Conservation (phyloP, 371 early-diverging fungal species). For the Mortierella sp. region DNA sequence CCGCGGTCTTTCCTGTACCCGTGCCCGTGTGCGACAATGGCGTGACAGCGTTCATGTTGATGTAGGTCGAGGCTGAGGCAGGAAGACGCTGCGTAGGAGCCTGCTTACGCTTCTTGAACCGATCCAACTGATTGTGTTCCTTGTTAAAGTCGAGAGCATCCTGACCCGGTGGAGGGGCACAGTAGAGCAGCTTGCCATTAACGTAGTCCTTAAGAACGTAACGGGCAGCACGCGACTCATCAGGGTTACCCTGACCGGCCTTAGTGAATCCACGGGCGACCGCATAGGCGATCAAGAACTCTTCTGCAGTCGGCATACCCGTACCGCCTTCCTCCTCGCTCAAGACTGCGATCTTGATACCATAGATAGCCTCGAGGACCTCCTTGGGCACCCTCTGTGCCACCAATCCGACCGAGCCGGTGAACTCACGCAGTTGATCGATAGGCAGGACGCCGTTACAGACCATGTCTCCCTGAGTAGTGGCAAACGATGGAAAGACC, state of each 20-base stretch:
- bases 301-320: constrained; percentile 86
- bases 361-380: constrained; percentile 93
- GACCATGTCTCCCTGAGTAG: constrained; percentile 98
- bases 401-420: constrained; percentile 89
- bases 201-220: constrained; percentile 97
- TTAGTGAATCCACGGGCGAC: constrained; percentile 93
- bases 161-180: constrained; percentile 83
- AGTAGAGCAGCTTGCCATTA: constrained; percentile 89
- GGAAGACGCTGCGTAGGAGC: constrained; percentile 66
- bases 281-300: constrained; percentile 83
- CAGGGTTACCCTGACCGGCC: constrained; percentile 95
- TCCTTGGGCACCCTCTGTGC: constrained; percentile 89
- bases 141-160: constrained; percentile 77
- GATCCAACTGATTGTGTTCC: constrained; percentile 74
- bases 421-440: constrained; percentile 97
- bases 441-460: constrained; percentile 99
- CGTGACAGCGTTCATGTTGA: constrained; percentile 57
- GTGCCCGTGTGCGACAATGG: constrained; percentile 58
- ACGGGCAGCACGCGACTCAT: constrained; percentile 96
- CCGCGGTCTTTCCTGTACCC: constrained; percentile 64
- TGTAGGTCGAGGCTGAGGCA: constrained; percentile 64
- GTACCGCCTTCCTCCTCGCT: constrained; percentile 85
- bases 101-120: constrained; percentile 68
- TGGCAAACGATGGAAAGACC: constrained; percentile 99
- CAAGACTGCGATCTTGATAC: constrained; percentile 84